Evolutionary conservation across 371 early-diverging fungal genomes (phyloP).

Genomic region (Furculomyces boomerangus): DNA sequence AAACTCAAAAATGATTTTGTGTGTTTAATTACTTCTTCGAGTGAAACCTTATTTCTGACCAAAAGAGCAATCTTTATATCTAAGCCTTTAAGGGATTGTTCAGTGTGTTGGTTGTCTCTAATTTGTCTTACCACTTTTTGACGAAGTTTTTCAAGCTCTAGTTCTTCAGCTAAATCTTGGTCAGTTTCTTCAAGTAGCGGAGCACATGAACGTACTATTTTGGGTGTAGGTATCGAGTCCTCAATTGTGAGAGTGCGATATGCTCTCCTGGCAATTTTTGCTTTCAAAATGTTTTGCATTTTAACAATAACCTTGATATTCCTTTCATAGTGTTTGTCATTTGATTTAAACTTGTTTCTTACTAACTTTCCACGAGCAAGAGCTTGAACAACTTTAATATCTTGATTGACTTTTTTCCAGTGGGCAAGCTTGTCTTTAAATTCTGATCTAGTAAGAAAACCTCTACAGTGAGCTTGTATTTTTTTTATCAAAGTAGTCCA

Average conservation of each 20-base stretch:
- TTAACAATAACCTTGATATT: conserved; percentile 60
- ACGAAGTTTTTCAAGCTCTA: conserved; percentile 68
- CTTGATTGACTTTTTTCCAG: conserved; percentile 11
- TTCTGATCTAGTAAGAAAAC: conserved; percentile 27
- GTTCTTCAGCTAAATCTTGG: conserved; percentile 81
- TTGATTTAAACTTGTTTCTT: conserved; percentile 34
- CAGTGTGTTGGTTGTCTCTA: conserved; percentile 71
- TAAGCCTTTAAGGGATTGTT: conserved; percentile 64
- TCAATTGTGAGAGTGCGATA: conserved; percentile 59
- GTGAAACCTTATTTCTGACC: conserved; percentile 85
- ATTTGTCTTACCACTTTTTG: conserved; percentile 72
- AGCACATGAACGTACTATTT: conserved; percentile 62
- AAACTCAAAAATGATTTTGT: conserved; percentile 20
- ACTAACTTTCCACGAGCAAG: conserved; percentile 39
- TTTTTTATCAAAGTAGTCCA: conserved; percentile 26
- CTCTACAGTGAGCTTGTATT: conserved; percentile 48
- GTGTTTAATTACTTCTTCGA: conserved; percentile 62
- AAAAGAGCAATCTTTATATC: conserved; percentile 95
- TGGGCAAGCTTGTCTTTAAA: conserved; percentile 20
- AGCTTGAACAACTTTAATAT: conserved; percentile 45
- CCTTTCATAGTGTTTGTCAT: conserved; percentile 35
- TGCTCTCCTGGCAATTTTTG: conserved; percentile 58
- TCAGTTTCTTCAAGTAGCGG: conserved; percentile 81
- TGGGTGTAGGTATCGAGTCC: conserved; percentile 55
- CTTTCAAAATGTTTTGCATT: conserved; percentile 67